These are phyloP conservation scores for Striga hermonthica DNA, from an alignment of 305 asterid species.

Conservation along the genomic window DNA sequence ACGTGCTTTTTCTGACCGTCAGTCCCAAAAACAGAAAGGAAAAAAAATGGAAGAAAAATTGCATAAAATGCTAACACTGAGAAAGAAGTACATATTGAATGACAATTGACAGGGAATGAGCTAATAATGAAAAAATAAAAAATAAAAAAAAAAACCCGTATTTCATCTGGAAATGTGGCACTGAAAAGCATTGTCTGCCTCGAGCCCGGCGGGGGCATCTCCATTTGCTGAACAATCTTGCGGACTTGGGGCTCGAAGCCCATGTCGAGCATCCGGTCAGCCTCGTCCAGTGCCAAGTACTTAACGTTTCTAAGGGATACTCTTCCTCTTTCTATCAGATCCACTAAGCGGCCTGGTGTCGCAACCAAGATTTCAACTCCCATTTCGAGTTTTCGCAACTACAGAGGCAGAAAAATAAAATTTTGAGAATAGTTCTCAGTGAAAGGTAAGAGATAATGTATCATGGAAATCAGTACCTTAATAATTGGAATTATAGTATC, in stretches of 20 bases:
- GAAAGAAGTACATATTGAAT: no score
- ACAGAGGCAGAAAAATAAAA: constrained; percentile 15
- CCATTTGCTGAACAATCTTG: constrained; percentile 54
- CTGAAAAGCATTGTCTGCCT: constrained; percentile 79
- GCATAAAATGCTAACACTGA: background rate
- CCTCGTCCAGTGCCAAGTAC: constrained; percentile 72
- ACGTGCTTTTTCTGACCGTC: background rate
- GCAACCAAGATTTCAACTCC: constrained; percentile 87
- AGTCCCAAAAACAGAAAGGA: background rate
- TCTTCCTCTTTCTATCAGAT: constrained; percentile 54
- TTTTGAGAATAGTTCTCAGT: background rate
- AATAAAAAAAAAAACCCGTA: constrained; percentile 43
- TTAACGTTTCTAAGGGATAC: constrained; percentile 51
- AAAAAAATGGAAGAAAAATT: background rate
- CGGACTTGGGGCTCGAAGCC: constrained; percentile 79
- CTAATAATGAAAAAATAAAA: background rate
- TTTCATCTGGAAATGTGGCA: constrained; percentile 71
- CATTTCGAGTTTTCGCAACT: constrained; percentile 56
- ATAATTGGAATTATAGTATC: background rate
- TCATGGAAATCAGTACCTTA: background rate
- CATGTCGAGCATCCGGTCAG: constrained; percentile 83
- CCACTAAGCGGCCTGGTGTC: constrained; percentile 83
- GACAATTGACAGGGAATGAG: background rate
- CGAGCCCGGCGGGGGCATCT: constrained; percentile 63
- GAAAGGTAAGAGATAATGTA: background rate